Base-by-base conservation (phyloP, 108 stramenopile genomes). In the Skeletonema costatum region DNA sequence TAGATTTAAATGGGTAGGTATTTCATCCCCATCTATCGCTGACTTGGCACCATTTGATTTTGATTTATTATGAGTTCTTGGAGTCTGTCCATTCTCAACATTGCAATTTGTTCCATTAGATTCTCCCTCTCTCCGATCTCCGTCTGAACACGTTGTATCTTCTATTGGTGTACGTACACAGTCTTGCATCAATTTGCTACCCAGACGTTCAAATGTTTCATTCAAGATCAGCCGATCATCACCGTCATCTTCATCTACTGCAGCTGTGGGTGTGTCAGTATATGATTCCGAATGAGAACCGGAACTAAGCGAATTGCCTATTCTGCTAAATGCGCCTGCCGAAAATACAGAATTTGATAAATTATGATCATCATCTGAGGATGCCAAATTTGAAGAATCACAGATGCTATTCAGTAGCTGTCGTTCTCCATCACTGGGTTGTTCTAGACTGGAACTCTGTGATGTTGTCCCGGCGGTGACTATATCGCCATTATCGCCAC, bases 121-220 rank as follows among this genome's bases (percentile, higher is more conserved):
- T 42, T 42, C 41, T 42, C 41, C 41, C 11, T 42, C 41, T 42
- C 11, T 13, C 41, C 11, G 41, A 42, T 12, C 41, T 51, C 50
- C 50, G 17, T 51, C 12, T 2, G 50, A 51, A 17, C 50, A 51
- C 4, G 50, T 7, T 56, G 25, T 56, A 9, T 25, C 53, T 56
- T 56, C 53, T 56, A 56, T 56, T 25, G 53, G 53, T 0, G 53
- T 56, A n/a, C 5, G 44, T 46, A 46, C 16, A 46, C 53, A 56
- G 25, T 56, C 53, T 56, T 56, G 53, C 53, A 56, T 56, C 53
- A 56, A 29, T 56, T 56, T 56, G n/a, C 25, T 56, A 25, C 53
- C 53, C 19, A 56, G 21, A 0, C 53, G 19, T 2, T 56, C 53
- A 56, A 56, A 56, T 25, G 53, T 8, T 56, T 56, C 53, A 56